Percentiles rank a stretch among this genome's conserved stretches.
Evolutionary conservation across 805 yeast species (phyloP).

Genomic region (Maudiozyma barnettii): DNA sequence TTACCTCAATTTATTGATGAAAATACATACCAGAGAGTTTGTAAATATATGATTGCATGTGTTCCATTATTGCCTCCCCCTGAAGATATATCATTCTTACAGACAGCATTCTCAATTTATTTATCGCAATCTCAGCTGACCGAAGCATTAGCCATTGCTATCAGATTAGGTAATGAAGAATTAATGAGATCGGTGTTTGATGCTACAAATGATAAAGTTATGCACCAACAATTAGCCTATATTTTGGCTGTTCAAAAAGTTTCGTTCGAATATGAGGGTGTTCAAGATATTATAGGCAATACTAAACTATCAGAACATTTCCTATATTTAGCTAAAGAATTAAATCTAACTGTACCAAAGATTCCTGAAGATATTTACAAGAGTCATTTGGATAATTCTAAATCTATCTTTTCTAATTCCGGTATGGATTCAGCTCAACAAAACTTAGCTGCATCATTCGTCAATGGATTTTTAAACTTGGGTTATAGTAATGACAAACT

Average conservation of each 20-base stretch:
- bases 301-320: constrained; percentile 69
- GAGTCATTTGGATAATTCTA: constrained; percentile 71
- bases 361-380: constrained; percentile 93
- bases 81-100: constrained; percentile 75
- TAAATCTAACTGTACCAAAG: constrained; percentile 80
- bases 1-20: constrained; percentile 79
- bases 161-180: constrained; percentile 74
- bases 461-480: constrained; percentile 80
- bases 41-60: constrained; percentile 89
- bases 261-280: constrained; percentile 56
- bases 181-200: constrained; percentile 72
- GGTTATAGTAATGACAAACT: constrained; percentile 86
- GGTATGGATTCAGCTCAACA: constrained; percentile 87
- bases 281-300: constrained; percentile 80
- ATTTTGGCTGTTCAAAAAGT: constrained; percentile 81
- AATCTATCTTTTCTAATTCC: constrained; percentile 40
- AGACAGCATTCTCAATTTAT: constrained; percentile 83
- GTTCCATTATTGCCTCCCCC: constrained; percentile 96
- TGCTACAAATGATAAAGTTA: constrained; percentile 60
- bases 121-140: constrained; percentile 69
- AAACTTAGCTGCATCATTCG: constrained; percentile 90
- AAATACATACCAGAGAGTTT: constrained; percentile 76
- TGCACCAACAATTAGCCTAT: constrained; percentile 86
- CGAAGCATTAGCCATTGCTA: constrained; percentile 84
- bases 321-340: constrained; percentile 71